Conservation (phyloP, 345 rosid species). For the Citrus medica region DNA sequence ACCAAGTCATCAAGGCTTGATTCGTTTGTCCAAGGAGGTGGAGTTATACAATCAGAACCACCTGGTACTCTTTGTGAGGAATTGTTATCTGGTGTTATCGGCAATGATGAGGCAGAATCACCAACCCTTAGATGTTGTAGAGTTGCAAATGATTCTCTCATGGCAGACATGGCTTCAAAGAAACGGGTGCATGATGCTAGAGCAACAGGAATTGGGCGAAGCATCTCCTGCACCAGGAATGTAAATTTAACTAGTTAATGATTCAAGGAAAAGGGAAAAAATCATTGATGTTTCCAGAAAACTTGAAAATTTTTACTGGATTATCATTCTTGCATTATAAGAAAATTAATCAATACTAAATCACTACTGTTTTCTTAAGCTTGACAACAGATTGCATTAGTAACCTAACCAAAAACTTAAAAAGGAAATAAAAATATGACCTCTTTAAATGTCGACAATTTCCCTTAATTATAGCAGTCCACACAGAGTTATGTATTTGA, state of each 20-base stretch:
- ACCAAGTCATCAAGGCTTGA: conserved; percentile 65
- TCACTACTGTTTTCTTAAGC: not conserved
- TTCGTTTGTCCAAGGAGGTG: conserved; percentile 69
- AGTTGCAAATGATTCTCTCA: conserved; percentile 95
- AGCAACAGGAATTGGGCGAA: conserved; percentile 98
- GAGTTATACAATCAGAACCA: conserved; percentile 61
- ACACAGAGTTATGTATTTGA: not conserved
- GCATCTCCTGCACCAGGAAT: conserved; percentile 67
- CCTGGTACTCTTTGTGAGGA: conserved; percentile 32
- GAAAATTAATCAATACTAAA: not conserved
- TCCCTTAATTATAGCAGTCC: not conserved
- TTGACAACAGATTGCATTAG: not conserved
- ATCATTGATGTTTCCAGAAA: not conserved
- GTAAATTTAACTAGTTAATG: not conserved
- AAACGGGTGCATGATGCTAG: conserved; percentile 95
- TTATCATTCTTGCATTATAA: not conserved
- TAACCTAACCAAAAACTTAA: not conserved
- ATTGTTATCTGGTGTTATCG: conserved; percentile 51
- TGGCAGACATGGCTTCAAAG: conserved; percentile 98
- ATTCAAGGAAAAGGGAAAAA: not conserved
- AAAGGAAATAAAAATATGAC: not conserved
- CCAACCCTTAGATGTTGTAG: conserved; percentile 88
- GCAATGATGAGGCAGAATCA: conserved; percentile 50
- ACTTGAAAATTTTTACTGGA: not conserved
- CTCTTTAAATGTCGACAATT: not conserved